Base-by-base conservation (phyloP, 352 stramenopile species). In the Elongisporangium anandrum region DNA sequence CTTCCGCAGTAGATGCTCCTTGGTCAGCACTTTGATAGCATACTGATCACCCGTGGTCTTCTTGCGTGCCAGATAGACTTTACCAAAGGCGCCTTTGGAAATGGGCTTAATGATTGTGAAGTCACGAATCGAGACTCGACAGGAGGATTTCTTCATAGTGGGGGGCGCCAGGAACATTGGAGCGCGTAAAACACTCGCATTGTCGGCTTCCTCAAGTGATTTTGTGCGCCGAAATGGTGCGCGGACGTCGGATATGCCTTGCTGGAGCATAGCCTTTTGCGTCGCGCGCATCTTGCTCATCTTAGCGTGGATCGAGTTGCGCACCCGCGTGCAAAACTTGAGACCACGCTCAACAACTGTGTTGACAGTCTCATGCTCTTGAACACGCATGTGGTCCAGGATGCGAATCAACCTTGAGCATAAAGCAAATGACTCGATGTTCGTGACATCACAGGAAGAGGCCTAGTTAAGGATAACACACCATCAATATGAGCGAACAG, bases 21-120 rank as follows among this genome's bases (percentile, higher is more conserved):
- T 97, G 10, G 79, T 81, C 20, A 97, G 75, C 54, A 96, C 88
- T 68, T 97, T 97, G 59, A 97, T 94, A 5, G 90, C 90, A 65
- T 95, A 97, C 23, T 94, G 80, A 50, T 96, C 87, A 1, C 89
- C 90, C 1, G 87, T 96, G 0, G 79, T 92, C 56, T 92, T 94
- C 64, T 96, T 95, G 20, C 74, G 57, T 5, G 88, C 86, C 21
- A 97, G 64, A 54, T 95, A 96, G 15, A 97, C 90, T 57, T 92
- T 90, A 4, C 90, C 90, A 47, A 95, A 96, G 1, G 90, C 89
- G 2, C 90, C 90, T 67, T 94, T 95, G 1, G 85, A 94, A 47
- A 97, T 96, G 1, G 86, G 81, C 34, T 97, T 97, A 29, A 96
- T 65, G 48, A 97, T 94, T 41, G 94, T 73, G 49, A 97, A 97